Evolutionary conservation across 176 grass and related monocot genomes (phyloP), one percentile per base, ranked within the genome.

Genomic region (Hordeum marinum): DNA sequence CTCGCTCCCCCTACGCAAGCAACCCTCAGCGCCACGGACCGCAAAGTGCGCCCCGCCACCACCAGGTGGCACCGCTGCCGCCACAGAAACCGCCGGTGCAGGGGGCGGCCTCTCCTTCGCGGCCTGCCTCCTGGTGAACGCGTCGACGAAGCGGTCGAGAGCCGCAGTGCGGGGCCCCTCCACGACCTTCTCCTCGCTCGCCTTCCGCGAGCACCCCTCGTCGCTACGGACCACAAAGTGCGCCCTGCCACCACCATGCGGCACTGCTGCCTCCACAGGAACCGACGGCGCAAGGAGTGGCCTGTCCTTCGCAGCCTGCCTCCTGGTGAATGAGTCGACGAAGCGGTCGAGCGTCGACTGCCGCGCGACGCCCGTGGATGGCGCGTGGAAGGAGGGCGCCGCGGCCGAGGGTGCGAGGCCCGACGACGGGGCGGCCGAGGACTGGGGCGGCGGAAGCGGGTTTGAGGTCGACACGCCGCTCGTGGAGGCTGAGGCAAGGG

Each of bases 281-380:
- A 8, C 9, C 31, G 31, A 83, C 34, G 54, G 65, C 41, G 40
- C 68, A 24, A 68, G 55, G 2, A 41, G 10, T 3, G 20, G 59
- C 74, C 42, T 43, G 57, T 90, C 89, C 34, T 79, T 83, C 42
- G 63, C 85, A n/a, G 60, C 74, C 55, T 74, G 87, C 66, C 85
- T 86, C 85, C 91, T 91, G 1, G 85, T 65, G 54, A 84, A 91
- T 12, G 80, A 80, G 50, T 87, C 83, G 6, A 94, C 81, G 73
- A 95, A 98, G 11, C 85, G 81, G 63, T 95, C 91, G 3, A 98
- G 93, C 12, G 95, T 98, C 21, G 83, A 86, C 63, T 98, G 93
- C 85, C 82, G 57, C 73, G 79, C 80, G 11, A 80, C 81, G 57
- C 71, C 80, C 15, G 76, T 63, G 27, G 79, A 29, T 7, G 68